phyloP scores from a whole-genome alignment of 2,329 filamentous ascomycete genomes.

The Fusarium sp. region DNA sequence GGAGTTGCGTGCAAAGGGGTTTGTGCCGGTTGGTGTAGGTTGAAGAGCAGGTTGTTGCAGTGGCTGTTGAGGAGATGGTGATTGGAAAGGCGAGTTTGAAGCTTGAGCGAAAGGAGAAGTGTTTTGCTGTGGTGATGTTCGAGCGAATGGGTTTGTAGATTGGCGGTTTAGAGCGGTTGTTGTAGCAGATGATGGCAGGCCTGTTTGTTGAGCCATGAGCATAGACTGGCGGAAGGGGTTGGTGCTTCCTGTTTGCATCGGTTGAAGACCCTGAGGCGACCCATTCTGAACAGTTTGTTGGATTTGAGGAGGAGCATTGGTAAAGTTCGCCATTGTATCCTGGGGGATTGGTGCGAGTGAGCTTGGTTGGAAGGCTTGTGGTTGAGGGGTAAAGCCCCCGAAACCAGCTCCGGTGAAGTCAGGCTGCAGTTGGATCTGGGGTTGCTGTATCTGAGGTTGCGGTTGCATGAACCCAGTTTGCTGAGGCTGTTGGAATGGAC shows the following conservation, averaged over 20 bases:
- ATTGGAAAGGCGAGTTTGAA: conserved; percentile 55
- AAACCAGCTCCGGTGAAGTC: conserved; percentile 79
- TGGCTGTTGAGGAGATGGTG: conserved; percentile 48
- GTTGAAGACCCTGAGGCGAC: conserved; percentile 37
- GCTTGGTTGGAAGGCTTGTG: conserved; percentile 63
- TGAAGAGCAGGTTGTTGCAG: conserved; percentile 50
- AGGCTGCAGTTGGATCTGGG: conserved; percentile 55
- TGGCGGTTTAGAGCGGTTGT: conserved; percentile 62
- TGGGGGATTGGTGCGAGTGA: conserved; percentile 67
- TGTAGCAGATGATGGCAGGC: conserved; percentile 56
- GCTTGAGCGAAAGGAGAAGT: conserved; percentile 48
- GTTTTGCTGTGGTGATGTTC: conserved; percentile 62
- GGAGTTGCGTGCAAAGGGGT: conserved; percentile 65
- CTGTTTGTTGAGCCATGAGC: conserved; percentile 70
- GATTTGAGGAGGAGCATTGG: conserved; percentile 44
- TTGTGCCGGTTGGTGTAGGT: conserved; percentile 64
- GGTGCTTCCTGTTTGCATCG: conserved; percentile 61
- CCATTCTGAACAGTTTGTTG: conserved; percentile 35
- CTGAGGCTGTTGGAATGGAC: conserved; percentile 50
- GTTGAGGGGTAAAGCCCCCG: conserved; percentile 77
- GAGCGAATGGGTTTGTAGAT: conserved; percentile 89
- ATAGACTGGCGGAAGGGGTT: conserved; percentile 97
- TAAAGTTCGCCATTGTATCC: conserved; percentile 52
- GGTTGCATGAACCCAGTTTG: conserved; percentile 40
- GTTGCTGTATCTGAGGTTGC: conserved; percentile 53